These are phyloP conservation scores for Phytophthora capsici DNA, from an alignment of 352 stramenopile genomes.

Conservation along the genomic window DNA sequence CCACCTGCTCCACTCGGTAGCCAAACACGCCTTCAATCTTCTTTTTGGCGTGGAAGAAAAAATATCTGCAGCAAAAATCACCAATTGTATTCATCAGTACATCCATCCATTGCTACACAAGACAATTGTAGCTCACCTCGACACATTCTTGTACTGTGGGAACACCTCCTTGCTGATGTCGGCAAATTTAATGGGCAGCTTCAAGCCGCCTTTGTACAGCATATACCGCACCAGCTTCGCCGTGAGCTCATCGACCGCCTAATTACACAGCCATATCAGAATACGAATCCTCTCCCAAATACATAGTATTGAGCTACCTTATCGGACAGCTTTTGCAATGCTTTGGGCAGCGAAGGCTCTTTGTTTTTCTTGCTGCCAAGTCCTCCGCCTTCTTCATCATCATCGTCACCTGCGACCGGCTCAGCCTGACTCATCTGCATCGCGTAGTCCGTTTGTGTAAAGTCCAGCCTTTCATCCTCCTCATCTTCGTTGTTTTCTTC, in stretches of 20 bases:
- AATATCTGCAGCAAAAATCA: slow-evolving; percentile 51
- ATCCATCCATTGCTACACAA: background rate
- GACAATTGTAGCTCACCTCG: slow-evolving; percentile 34
- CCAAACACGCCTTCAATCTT: slow-evolving; percentile 81
- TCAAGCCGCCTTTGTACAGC: slow-evolving; percentile 84
- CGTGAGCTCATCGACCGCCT: slow-evolving; percentile 77
- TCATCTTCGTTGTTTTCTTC: slow-evolving; percentile 48
- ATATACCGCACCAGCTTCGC: slow-evolving; percentile 84
- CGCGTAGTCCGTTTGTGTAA: slow-evolving; percentile 82
- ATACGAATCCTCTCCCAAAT: background rate
- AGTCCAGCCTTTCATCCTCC: slow-evolving; percentile 67
- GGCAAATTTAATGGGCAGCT: slow-evolving; percentile 78
- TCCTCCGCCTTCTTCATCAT: slow-evolving; percentile 33
- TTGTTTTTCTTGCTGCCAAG: slow-evolving; percentile 40
- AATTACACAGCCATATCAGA: slow-evolving; percentile 10
- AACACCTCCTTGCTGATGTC: slow-evolving; percentile 89
- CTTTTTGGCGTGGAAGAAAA: slow-evolving; percentile 80
- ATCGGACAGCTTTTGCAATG: slow-evolving; percentile 54
- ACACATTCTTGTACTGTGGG: slow-evolving; percentile 82
- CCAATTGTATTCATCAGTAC: background rate
- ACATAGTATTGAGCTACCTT: slow-evolving; percentile 46
- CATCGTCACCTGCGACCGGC: slow-evolving; percentile 25
- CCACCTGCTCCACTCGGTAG: slow-evolving; percentile 75
- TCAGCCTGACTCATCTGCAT: slow-evolving; percentile 56
- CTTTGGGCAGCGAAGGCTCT: slow-evolving; percentile 40